Evolutionary conservation across 352 stramenopile species (phyloP).

Genomic region (Globisporangium emineosum): DNA sequence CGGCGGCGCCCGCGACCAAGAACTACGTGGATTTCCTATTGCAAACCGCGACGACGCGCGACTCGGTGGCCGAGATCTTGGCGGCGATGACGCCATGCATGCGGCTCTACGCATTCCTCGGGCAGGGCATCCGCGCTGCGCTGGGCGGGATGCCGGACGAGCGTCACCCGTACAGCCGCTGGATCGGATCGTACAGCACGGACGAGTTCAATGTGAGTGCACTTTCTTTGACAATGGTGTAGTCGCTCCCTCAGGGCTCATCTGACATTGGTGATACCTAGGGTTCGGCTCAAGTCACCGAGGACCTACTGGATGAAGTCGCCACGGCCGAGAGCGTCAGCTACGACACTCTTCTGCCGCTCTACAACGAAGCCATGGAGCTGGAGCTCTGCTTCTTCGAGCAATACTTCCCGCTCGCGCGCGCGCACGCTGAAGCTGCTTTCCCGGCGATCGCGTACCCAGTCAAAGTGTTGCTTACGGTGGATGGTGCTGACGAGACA

Average conservation of each 20-base stretch:
- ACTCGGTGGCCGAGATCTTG: constrained; percentile 39
- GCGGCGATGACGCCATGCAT: constrained; percentile 54
- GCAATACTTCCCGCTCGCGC: constrained; percentile 31
- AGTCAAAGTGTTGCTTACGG: constrained; percentile 18
- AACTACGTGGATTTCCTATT: constrained; percentile 53
- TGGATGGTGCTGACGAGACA: background rate
- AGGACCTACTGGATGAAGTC: constrained; percentile 37
- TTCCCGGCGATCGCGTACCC: constrained; percentile 3
- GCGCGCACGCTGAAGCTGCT: constrained; percentile 11
- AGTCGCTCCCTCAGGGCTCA: background rate
- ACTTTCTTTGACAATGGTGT: too few relatives aligned
- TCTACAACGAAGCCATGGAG: constrained; percentile 53
- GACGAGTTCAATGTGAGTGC: constrained; percentile 32
- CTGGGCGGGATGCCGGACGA: constrained; percentile 3
- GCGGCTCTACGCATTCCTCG: constrained; percentile 49
- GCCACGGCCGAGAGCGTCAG: constrained; percentile 21
- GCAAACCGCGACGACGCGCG: constrained; percentile 28
- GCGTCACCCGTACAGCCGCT: constrained; percentile 33
- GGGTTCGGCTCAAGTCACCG: constrained; percentile 22
- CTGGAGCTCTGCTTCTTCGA: constrained; percentile 61
- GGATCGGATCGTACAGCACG: constrained; percentile 49
- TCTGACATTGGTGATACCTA: constrained; percentile 3
- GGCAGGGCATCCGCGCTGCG: constrained; percentile 26
- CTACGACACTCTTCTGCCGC: constrained; percentile 25
- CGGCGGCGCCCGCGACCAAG: constrained; percentile 28